Percentiles rank a stretch among this genome's conserved stretches.
Conservation (phyloP, 2,329 filamentous ascomycete species). For the Chaetomium strumarium region DNA sequence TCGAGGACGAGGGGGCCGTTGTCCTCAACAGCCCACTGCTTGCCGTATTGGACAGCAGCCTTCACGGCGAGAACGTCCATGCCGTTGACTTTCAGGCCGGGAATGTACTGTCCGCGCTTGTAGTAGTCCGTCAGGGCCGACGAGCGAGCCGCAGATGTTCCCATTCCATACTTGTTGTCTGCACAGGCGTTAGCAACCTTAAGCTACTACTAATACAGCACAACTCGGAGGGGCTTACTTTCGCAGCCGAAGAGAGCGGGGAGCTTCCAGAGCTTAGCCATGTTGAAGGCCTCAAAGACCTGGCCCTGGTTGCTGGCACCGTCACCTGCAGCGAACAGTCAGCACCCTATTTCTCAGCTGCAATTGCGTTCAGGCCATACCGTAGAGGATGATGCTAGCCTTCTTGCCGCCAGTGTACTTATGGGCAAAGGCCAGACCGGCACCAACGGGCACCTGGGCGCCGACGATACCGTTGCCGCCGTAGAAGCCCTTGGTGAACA, state of each 20-base stretch:
- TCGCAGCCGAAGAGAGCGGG: constrained; percentile 96
- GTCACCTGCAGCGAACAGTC: constrained; percentile 50
- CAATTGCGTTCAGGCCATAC: constrained; percentile 8
- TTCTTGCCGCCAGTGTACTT: constrained; percentile 87
- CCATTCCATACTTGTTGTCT: constrained; percentile 99
- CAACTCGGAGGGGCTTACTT: constrained; percentile 58
- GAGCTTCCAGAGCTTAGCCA: constrained; percentile 98
- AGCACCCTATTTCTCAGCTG: not conserved
- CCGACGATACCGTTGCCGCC: constrained; percentile 99
- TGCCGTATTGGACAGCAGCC: constrained; percentile 90
- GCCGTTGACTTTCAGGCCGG: constrained; percentile 97
- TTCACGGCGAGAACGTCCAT: constrained; percentile 99
- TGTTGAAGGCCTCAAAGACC: constrained; percentile 99
- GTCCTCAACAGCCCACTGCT: constrained; percentile 74
- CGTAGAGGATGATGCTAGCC: constrained; percentile 84
- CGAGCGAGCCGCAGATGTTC: constrained; percentile 88
- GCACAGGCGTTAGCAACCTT: not conserved
- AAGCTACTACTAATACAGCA: not conserved
- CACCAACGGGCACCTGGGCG: constrained; percentile 95
- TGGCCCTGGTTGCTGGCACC: constrained; percentile 99
- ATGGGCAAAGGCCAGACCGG: constrained; percentile 93
- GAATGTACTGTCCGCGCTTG: constrained; percentile 99
- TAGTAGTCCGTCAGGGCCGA: constrained; percentile 99
- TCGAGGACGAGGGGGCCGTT: constrained; percentile 95
- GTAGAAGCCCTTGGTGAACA: constrained; percentile 98